Base-by-base conservation (phyloP, 352 stramenopile genomes). In the Elongisporangium undulatum region DNA sequence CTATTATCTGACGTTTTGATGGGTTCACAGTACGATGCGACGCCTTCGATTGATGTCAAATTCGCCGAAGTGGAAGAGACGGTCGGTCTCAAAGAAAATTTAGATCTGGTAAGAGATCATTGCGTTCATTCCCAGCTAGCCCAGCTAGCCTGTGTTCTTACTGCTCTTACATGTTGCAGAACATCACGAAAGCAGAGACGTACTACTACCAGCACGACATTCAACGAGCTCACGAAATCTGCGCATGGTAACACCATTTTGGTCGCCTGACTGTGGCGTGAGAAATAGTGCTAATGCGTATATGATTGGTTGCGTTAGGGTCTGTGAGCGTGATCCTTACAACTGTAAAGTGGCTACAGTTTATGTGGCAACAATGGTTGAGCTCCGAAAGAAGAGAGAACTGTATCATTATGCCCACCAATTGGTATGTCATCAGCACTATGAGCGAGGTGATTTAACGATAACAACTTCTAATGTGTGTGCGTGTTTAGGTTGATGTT, bases 331-430 rank as follows among this genome's bases (percentile, higher is more conserved):
- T 34, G 87, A 95, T 66, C 89, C 89, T 7, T 96, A 80, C 64
- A 91, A 95, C 66, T 85, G 79, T 39, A 81, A 86, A 24, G 75
- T 93, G 29, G 81, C 94, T 48, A 71, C 87, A 4, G 79, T 97
- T 2, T 94, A 87, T 41, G 87, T 98, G 7, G 87, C 91, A 7
- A 97, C 91, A 0, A 64, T 98, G 2, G 83, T 98, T 2, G 90
- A 97, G 54, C 79, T 98, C 1, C 80, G 85, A 38, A 93, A 95
- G 53, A 98, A 98, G 65, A 88, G 90, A 34, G 82, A 97, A 39
- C 72, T 99, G 23, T 99, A 98, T 58, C 89, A 98, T 56, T 93
- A 98, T 41, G 96, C 96, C 1, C 97, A 99, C 68, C 82, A 97
- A 68, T 81, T 99, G 71, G 95, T 92, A 69, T 41, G 58, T 50